Percentiles rank a stretch among this genome's conserved stretches.
phyloP scores from a whole-genome alignment of 140 eudicot genomes.

The Ambrosia hybrid region DNA sequence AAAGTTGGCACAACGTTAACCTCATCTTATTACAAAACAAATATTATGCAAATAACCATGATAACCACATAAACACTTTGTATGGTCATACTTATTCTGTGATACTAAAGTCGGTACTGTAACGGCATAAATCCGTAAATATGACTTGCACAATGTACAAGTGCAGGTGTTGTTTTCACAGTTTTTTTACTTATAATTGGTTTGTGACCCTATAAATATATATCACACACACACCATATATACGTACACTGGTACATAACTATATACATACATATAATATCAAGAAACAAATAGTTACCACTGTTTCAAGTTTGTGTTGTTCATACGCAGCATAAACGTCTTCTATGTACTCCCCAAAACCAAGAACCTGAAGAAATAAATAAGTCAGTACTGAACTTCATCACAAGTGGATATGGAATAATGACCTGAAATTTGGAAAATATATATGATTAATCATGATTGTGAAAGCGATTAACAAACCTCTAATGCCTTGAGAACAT shows the following conservation, averaged over 20 bases:
- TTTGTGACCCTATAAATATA: too few relatives aligned
- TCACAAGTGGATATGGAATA: not conserved
- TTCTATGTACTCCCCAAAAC: slow-evolving; percentile 84
- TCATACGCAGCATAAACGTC: slow-evolving; percentile 88
- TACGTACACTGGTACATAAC: too few relatives aligned
- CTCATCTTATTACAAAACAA: too few relatives aligned
- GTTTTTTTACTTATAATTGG: too few relatives aligned
- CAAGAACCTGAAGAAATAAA: slow-evolving; percentile 59
- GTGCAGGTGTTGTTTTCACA: too few relatives aligned
- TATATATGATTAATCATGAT: slow-evolving; percentile 7
- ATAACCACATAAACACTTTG: too few relatives aligned
- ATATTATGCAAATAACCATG: too few relatives aligned
- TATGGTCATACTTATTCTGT: too few relatives aligned
- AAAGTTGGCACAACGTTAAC: not conserved
- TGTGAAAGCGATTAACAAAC: slow-evolving; percentile 33
- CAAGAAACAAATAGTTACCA: slow-evolving; percentile 39
- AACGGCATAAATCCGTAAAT: too few relatives aligned
- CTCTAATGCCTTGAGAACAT: slow-evolving; percentile 90
- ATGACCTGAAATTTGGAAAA: not conserved
- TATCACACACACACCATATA: too few relatives aligned
- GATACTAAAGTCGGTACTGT: too few relatives aligned
- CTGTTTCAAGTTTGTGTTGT: slow-evolving; percentile 79
- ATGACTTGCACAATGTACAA: too few relatives aligned
- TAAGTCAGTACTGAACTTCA: not conserved
- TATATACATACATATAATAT: not conserved